Evolutionary conservation across 176 grass and related monocot species (phyloP), one percentile per base, ranked within the genome.

Genomic region (Elaeis guineensis): DNA sequence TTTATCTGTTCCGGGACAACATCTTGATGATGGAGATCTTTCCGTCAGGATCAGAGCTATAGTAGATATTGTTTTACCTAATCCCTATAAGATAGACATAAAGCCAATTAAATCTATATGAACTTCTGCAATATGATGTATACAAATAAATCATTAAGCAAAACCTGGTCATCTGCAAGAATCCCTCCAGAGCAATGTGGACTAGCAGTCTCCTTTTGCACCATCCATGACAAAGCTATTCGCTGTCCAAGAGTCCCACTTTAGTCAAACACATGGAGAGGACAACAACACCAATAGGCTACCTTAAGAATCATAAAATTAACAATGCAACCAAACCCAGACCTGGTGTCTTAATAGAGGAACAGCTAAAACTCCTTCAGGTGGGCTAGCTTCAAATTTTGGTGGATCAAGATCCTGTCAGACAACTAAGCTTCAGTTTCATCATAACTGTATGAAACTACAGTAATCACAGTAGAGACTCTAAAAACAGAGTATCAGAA

Each of bases 101-200:
- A 67, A 49, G 50, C 51, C 17, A 57, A 14, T 80, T 44, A 44
- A 44, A 12, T 44, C 35, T 3, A 44, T 14, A 44, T 44, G 1
- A 14, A 2, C 8, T 44, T 44, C 35, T 0, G 0, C 22, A 67
- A 17, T 5, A 70, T 64, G 5, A 71, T 57, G 48, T 9, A 28
- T 6, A 15, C 5, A 16, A 54, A 16, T 54, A 68, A 57, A 23
- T 25, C 51, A 60, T 17, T 74, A 17, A 25, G 57, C 20, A 76
- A 44, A 83, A 98, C 88, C 87, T 98, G 94, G 74, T 98, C 94
- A 83, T 98, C 94, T 65, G 94, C 94, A 57, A 98, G 94, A 76
- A 98, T 98, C 69, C 88, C 94, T 49, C 94, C 94, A 79, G 72
- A 92, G 68, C 94, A 98, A 61, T 83, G 84, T 0, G 49, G 63